Base-by-base conservation (phyloP, 805 yeast genomes). In the Wickerhamomyces strasburgensis region DNA sequence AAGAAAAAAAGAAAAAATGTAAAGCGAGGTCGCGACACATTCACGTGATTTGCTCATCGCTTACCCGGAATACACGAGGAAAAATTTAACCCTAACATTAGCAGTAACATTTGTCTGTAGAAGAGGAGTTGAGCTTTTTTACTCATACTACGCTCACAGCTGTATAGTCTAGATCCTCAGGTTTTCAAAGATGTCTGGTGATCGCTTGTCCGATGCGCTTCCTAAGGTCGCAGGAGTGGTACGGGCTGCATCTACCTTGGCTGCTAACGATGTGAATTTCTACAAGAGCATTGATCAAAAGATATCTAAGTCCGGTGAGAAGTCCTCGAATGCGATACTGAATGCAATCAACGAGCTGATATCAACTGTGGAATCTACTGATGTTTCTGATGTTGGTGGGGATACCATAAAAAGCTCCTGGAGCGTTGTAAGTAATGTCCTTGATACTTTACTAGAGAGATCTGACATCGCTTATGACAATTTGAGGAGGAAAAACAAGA, bases 231-330 rank as follows among this genome's bases (percentile, higher is more conserved):
- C 75, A 33, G 65, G 71, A 9, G 64, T 80, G 3, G 75, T 84
- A 27, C 66, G 94, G 42, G 72, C 82, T 3, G 70, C 95, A 0
- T 66, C 81, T 3, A 78, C 84, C 2, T 58, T 89, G 29, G 83
- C 84, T 2, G 75, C 86, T 0, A 84, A 84, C 38, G 98, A 90
- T 63, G 70, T 88, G n/a, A 75, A 72, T 21, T 93, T 89, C 52
- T 76, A 78, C 57, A 65, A 70, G 31, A 76, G 84, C 32, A 53
- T 86, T 10, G 90, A 85, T 49, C 49, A 63, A 3, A 52, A 57
- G 1, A 52, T 79, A 11, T 59, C 68, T 7, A 44, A 52, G 0
- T 53, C 67, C 11, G 55, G 79, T 33, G 65, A 66, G 8, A 46
- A 47, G 2, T 52, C 73, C 0, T 67, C 78, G 4, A 54, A 58